Evolutionary conservation across 2,329 filamentous ascomycete genomes (phyloP), one percentile per base, ranked within the genome.

Genomic region (Beauveria varroae): DNA sequence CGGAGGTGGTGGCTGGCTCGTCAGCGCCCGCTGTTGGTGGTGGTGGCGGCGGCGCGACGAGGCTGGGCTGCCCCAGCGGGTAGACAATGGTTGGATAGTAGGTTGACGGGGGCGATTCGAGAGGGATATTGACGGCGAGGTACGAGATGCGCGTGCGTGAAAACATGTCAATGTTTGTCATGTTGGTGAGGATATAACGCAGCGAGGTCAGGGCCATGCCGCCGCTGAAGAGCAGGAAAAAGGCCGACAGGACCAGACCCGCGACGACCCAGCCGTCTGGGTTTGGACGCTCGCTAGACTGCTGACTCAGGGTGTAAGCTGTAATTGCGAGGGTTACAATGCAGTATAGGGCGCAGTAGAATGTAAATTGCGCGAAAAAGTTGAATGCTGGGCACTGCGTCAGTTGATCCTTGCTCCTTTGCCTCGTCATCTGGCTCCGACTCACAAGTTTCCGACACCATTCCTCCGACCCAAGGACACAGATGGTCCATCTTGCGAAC

Each of bases 391-490:
- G 7, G 26, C 22, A 1, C n/a, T 4, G 5, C n/a, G 57, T 62
- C 26, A 53, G 24, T 24, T 1, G 1, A 43, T 2, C 37, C 12
- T 2, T 37, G 34, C 14, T 26, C 5, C 10, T 34, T 34, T 34
- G 30, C 10, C 30, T 24, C 16, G n/a, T 26, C 41, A 37, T 65
- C 54, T 63, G 55, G 46, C 28, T 46, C 61, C 50, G 46, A 73
- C 82, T 71, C 68, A 85, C 83, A 86, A 1, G 86, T 92, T 72
- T 97, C 93, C 0, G 86, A 89, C 10, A 99, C 87, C 65, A 96
- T 90, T 24, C 93, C 95, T 4, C 93, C 93, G n/a, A 96, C 93
- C 89, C 89, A 98, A 0, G 93, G 95, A 69, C 95, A 99, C 68
- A 93, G 95, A 70, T 98, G 93, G 65, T 98, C 93, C 89, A 97